Conservation (phyloP, 75 land plant genomes). For the Picea glauca region DNA sequence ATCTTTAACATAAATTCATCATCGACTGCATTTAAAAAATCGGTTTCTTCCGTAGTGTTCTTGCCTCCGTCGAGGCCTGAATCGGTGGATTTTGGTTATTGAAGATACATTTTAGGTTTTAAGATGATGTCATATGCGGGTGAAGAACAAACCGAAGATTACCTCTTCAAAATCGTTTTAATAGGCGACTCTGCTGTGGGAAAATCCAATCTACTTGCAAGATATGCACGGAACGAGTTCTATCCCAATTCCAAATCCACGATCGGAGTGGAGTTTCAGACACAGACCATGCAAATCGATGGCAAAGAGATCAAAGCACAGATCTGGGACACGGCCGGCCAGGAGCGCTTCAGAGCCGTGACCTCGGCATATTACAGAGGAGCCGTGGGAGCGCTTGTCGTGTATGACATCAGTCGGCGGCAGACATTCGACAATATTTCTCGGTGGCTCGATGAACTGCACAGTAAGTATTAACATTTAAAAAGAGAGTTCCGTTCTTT, state of each 20-base stretch:
- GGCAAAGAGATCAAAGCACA: conserved; percentile 86
- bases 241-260: conserved; percentile 78
- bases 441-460: conserved; percentile 83
- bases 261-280: conserved; percentile 86
- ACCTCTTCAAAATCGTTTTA: conserved; percentile 73
- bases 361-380: conserved; percentile 89
- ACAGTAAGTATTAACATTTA: conserved; percentile 34
- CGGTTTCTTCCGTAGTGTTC: neutral
- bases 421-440: conserved; percentile 79
- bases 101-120: neutral
- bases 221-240: conserved; percentile 70
- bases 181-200: conserved; percentile 85
- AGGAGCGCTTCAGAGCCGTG: conserved; percentile 84
- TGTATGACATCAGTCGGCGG: conserved; percentile 74
- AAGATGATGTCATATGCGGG: conserved; percentile 49
- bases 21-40: neutral
- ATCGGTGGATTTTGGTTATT: no score
- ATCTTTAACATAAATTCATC: neutral
- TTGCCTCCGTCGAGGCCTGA: neutral
- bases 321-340: conserved; percentile 93
- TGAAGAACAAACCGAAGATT: conserved; percentile 59
- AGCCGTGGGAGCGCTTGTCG: conserved; percentile 82
- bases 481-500: neutral
- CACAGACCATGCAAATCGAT: conserved; percentile 72
- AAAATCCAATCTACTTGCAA: conserved; percentile 70